phyloP scores from a whole-genome alignment of 768 basidiomycete genomes.

The Mycena polygramma region DNA sequence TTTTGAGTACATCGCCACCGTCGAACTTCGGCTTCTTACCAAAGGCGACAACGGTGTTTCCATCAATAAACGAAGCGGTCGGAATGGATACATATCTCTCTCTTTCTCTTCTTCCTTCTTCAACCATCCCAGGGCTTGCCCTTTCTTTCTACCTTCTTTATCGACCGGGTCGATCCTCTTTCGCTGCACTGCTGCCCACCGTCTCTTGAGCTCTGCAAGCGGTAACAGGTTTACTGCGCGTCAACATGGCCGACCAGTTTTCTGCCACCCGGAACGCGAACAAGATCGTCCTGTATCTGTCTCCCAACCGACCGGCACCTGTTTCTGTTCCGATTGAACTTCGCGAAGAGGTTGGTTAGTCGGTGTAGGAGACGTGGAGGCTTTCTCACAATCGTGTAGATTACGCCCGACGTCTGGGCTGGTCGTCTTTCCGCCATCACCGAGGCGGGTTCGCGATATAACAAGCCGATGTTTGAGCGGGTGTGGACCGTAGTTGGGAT shows the following conservation, averaged over 20 bases:
- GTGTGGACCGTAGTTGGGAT: slow-evolving; percentile 55
- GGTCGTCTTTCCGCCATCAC: slow-evolving; percentile 55
- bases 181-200: slow-evolving; percentile 26
- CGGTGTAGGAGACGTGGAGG: not conserved
- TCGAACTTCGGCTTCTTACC: not conserved
- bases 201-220: slow-evolving; percentile 23
- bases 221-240: slow-evolving; percentile 34
- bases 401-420: slow-evolving; percentile 60
- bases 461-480: slow-evolving; percentile 60
- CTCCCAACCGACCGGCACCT: slow-evolving; percentile 45
- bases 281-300: slow-evolving; percentile 51
- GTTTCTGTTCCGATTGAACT: slow-evolving; percentile 52
- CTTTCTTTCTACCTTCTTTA: slow-evolving; percentile 31
- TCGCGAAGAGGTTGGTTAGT: slow-evolving; percentile 52
- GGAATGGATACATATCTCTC: slow-evolving; percentile 9
- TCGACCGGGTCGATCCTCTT: slow-evolving; percentile 45
- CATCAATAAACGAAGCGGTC: slow-evolving; percentile 16
- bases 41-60: not conserved
- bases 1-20: not conserved
- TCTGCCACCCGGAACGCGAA: slow-evolving; percentile 34
- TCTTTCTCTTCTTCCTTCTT: slow-evolving; percentile 29
- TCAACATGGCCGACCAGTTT: slow-evolving; percentile 35
- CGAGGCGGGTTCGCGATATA: slow-evolving; percentile 52
- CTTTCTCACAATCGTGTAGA: slow-evolving; percentile 42
- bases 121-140: slow-evolving; percentile 29